Evolutionary conservation across 2,329 filamentous ascomycete genomes (phyloP), one percentile per base, ranked within the genome.

Genomic region (Penicillium sumatraense): DNA sequence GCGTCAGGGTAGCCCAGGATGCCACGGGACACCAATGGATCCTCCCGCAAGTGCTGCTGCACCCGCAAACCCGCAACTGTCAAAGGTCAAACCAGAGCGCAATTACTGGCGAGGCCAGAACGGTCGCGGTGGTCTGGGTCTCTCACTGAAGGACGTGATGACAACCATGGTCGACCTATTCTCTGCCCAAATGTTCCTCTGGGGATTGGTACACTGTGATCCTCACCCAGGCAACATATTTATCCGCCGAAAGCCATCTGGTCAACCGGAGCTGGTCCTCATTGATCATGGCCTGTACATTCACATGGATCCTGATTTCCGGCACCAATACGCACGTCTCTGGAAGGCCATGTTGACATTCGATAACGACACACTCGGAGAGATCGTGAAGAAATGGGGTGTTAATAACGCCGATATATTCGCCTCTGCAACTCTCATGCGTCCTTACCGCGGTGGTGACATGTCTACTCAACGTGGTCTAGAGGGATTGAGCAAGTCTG

Each of bases 221-320:
- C 95, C 95, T 9, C 95, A 99, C 70, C 95, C 95, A 1, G 93
- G 93, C 24, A 99, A 99, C 76, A 95, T 98, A 72, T 96, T 99
- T 77, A 89, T 98, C 69, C 89, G 95, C 8, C 88, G 95, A 8
- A 81, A 91, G 14, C 89, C 92, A 1, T 87, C 83, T 40, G 93
- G 93, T n/a, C 83, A 86, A 40, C 83, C 93, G 1, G 92, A 99
- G 77, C 83, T 99, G 26, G 93, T 98, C 1, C 86, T 99, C 31
- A 96, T 99, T 70, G 95, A 99, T 74, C 95, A 99, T 74, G 95
- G 95, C 0, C 85, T 99, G 5, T 99, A 99, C 77, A 91, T 98
- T 53, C 89, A 90, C 73, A 95, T 98, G 90, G 81, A 85, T 21
- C 88, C 89, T 1, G 80, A 85, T 56, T 96, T 98, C 78, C 85